These are phyloP conservation scores for Neoboletus brunneissimus DNA, from an alignment of 768 basidiomycete species.

Conservation along the genomic window DNA sequence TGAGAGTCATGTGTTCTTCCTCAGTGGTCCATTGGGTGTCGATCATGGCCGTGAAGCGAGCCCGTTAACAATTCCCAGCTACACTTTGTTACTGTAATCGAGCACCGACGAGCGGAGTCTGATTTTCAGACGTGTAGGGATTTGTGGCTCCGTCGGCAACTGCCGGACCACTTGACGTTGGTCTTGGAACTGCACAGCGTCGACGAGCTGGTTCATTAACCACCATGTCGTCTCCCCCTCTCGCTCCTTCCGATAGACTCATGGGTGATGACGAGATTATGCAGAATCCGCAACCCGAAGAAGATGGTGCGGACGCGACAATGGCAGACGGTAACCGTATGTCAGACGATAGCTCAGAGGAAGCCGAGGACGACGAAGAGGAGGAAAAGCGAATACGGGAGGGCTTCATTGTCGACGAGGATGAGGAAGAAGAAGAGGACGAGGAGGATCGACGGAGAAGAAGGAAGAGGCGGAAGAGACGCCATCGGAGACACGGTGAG, in stretches of 20 bases:
- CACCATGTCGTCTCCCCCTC: conserved; percentile 56
- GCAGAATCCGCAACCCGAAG: conserved; percentile 48
- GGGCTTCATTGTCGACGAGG: conserved; percentile 92
- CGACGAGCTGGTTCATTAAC: conserved; percentile 22
- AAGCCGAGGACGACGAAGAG: conserved; percentile 88
- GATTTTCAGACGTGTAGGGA: not conserved
- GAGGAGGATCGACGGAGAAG: conserved; percentile 54
- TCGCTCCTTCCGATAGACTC: conserved; percentile 33
- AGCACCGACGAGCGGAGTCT: too few species aligned
- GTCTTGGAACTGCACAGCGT: not conserved
- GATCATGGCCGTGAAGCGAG: not conserved
- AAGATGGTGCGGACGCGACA: conserved; percentile 55
- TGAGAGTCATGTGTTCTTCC: conserved; percentile 39
- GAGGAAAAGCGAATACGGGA: conserved; percentile 77
- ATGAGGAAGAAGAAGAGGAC: conserved; percentile 85
- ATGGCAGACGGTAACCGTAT: conserved; percentile 42
- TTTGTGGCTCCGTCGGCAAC: conserved; percentile 25
- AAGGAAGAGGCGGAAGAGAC: conserved; percentile 65
- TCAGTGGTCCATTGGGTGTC: conserved; percentile 1
- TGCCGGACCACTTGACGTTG: conserved; percentile 12
- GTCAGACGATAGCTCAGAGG: conserved; percentile 84
- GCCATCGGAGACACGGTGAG: conserved; percentile 55
- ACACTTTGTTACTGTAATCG: too few species aligned
- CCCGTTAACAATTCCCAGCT: too few species aligned
- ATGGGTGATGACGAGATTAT: conserved; percentile 58